Percentiles rank a stretch among this genome's conserved stretches.
Evolutionary conservation across 177 flowering plant species (phyloP).

Genomic region (Vitis hybrid): DNA sequence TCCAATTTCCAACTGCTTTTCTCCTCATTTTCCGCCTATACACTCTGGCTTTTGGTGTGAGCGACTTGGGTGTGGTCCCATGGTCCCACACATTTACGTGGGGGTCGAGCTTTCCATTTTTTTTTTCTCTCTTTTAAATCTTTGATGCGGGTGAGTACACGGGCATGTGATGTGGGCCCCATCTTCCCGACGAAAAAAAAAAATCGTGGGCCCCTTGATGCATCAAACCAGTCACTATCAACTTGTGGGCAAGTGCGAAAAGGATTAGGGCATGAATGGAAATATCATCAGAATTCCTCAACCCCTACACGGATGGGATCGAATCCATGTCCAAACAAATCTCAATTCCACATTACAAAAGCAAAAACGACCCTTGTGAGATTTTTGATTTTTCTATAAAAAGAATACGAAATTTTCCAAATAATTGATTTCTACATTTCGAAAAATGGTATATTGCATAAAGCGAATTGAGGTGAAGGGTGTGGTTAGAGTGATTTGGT

Average conservation of each 20-base stretch:
- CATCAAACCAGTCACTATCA: slow-evolving; percentile 14
- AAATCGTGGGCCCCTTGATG: background rate
- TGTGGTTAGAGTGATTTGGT: background rate
- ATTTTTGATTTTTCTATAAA: too few species aligned
- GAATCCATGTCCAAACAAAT: background rate
- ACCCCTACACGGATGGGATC: background rate
- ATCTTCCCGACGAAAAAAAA: too few species aligned
- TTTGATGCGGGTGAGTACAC: slow-evolving; percentile 13
- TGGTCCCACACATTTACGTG: slow-evolving; percentile 14
- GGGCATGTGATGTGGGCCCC: slow-evolving; percentile 36
- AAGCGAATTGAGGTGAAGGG: too few species aligned
- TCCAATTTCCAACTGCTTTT: too few species aligned
- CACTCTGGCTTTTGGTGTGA: too few species aligned
- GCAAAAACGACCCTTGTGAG: too few species aligned
- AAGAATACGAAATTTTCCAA: too few species aligned
- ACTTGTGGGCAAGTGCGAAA: background rate
- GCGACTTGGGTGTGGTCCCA: background rate
- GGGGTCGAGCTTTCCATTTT: slow-evolving; percentile 6
- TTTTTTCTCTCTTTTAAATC: slow-evolving; percentile 1
- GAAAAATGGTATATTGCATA: too few species aligned
- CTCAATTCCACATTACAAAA: too few species aligned
- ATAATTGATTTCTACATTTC: too few species aligned
- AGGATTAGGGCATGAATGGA: background rate
- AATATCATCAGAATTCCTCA: background rate
- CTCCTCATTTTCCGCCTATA: too few species aligned